Evolutionary conservation across 2,329 filamentous ascomycete genomes (phyloP).

Genomic region (Sclerotiophoma versabilis): DNA sequence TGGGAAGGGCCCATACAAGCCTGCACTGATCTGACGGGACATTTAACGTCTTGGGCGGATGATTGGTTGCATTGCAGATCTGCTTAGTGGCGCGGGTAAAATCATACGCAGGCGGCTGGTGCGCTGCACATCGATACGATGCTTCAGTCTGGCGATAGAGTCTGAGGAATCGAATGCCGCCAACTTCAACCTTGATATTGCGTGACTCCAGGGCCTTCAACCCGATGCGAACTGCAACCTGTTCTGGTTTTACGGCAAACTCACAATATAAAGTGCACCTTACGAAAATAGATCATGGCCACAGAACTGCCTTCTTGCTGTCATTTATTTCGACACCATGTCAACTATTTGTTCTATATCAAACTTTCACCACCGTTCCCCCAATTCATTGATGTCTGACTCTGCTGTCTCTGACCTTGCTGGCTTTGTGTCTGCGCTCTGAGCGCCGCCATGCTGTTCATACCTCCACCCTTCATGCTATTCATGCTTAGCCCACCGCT

Average conservation of each 20-base stretch:
- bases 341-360: conserved; percentile 24
- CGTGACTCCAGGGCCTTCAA: not conserved
- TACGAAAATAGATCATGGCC: too few relatives aligned
- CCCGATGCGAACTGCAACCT: not conserved
- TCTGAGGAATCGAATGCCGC: not conserved
- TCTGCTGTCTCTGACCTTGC: conserved; percentile 27
- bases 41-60: not conserved
- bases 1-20: not conserved
- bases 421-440: conserved; percentile 36
- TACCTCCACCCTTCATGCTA: conserved; percentile 19
- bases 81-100: conserved; percentile 1
- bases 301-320: too few relatives aligned
- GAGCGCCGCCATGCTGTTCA: conserved; percentile 35
- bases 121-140: not conserved
- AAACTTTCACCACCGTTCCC: conserved; percentile 37
- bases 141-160: not conserved
- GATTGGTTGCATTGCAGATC: conserved; percentile 9
- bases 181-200: not conserved
- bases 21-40: conserved; percentile 11
- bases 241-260: too few relatives aligned
- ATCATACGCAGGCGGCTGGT: not conserved
- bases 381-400: conserved; percentile 29
- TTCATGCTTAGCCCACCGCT: conserved; percentile 28
- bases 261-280: too few relatives aligned
- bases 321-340: too few relatives aligned